A percentile compares a stretch with the other conserved stretches of the same genome.
phyloP scores from a whole-genome alignment of 2,329 filamentous ascomycete species.

The Sporothrix brunneoviolacea region DNA sequence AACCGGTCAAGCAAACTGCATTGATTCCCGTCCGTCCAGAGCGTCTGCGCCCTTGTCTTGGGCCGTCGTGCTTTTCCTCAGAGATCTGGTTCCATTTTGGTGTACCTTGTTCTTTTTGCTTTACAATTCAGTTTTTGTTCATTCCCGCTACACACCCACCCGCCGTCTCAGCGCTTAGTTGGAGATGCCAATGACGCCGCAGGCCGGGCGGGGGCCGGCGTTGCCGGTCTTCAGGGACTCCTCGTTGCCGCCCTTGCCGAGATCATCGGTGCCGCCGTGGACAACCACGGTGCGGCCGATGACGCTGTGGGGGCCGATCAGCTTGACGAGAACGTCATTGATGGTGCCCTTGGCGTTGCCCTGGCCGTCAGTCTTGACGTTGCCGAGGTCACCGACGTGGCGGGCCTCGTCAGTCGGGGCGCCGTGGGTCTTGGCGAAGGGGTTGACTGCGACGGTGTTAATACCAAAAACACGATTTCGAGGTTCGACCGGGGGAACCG shows the following conservation, averaged over 20 bases:
- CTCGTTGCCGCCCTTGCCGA: conserved; percentile 84
- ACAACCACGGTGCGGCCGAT: conserved; percentile 94
- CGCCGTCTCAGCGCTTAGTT: conserved; percentile 42
- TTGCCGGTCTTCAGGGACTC: conserved; percentile 99
- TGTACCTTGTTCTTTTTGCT: not conserved
- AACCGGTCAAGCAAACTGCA: too few relatives aligned
- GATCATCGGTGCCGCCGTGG: conserved; percentile 92
- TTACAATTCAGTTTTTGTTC: not conserved
- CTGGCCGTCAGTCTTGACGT: conserved; percentile 91
- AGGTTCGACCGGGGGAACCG: not conserved
- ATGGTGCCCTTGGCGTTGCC: conserved; percentile 81
- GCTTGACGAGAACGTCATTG: conserved; percentile 78
- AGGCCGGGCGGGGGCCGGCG: conserved; percentile 86
- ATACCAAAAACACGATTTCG: not conserved
- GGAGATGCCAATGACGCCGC: conserved; percentile 91
- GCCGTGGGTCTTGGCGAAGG: conserved; percentile 85
- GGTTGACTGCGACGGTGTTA: conserved; percentile 66
- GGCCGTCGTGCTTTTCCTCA: too few relatives aligned
- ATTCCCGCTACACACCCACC: not conserved
- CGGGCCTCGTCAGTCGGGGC: conserved; percentile 74
- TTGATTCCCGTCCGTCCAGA: too few relatives aligned
- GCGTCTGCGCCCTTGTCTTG: too few relatives aligned
- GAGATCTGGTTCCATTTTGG: not conserved
- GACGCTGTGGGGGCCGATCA: conserved; percentile 92
- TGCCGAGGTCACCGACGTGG: conserved; percentile 96